These are phyloP conservation scores for Anthracocystis setariae DNA, from an alignment of 1,284 basidiomycete species.

Conservation along the genomic window DNA sequence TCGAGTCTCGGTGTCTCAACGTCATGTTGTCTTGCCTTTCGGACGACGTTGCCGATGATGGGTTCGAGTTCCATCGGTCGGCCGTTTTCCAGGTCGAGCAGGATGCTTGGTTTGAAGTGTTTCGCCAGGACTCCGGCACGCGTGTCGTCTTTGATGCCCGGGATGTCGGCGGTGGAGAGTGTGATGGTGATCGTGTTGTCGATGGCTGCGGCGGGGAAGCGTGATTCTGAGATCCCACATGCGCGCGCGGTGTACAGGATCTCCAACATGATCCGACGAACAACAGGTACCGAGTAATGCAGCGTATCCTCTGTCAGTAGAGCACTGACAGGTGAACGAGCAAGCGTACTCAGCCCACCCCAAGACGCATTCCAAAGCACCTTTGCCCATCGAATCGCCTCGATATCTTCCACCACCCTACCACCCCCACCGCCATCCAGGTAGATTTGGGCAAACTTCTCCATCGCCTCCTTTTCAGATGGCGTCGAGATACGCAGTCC, in stretches of 20 bases:
- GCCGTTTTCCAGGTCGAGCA: conserved; percentile 58
- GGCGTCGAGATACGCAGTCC: background rate
- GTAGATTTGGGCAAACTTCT: conserved; percentile 67
- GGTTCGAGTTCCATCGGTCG: conserved; percentile 62
- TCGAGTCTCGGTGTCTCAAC: conserved; percentile 62
- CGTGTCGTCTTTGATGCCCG: background rate
- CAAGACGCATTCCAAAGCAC: conserved; percentile 63
- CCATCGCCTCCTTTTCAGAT: conserved; percentile 62
- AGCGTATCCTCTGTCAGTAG: conserved; percentile 65
- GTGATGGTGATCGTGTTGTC: conserved; percentile 56
- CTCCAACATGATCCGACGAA: conserved; percentile 69
- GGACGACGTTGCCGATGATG: conserved; percentile 54
- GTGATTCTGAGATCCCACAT: conserved; percentile 48
- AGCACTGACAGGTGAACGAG: conserved; percentile 69
- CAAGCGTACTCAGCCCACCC: conserved; percentile 68
- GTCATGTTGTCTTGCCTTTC: conserved; percentile 32
- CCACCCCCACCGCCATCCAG: conserved; percentile 68
- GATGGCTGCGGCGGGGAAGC: conserved; percentile 43
- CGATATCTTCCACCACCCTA: conserved; percentile 69
- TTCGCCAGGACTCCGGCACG: conserved; percentile 17
- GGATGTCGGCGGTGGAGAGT: conserved; percentile 15
- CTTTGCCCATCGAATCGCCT: conserved; percentile 71
- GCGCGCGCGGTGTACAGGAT: conserved; percentile 69
- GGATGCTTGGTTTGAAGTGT: conserved; percentile 60
- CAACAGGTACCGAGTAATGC: conserved; percentile 67